Percentiles rank a stretch among this genome's conserved stretches.
These are phyloP conservation scores for Ogataea polymorpha DNA, from an alignment of 805 yeast species.

Conservation along the genomic window DNA sequence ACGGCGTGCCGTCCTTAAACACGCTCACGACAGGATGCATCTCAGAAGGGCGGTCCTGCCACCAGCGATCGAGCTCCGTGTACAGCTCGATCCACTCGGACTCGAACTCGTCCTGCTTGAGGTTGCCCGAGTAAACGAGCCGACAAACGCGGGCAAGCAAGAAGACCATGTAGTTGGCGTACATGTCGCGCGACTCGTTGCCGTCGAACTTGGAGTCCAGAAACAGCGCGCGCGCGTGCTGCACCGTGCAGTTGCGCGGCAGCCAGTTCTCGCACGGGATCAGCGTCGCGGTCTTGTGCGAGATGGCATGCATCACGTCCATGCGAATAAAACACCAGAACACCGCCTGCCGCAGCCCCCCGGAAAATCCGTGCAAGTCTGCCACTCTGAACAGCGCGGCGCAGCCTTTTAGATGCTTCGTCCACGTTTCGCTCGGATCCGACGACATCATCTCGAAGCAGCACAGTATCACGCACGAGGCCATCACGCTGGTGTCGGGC, in stretches of 20 bases:
- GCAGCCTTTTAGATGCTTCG: conserved; percentile 43
- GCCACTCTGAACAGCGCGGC: conserved; percentile 36
- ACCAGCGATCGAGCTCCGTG: conserved; percentile 38
- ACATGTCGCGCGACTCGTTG: conserved; percentile 28
- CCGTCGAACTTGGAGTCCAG: conserved; percentile 11
- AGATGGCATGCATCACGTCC: conserved; percentile 40
- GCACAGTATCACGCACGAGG: conserved; percentile 29
- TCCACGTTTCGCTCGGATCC: conserved; percentile 37
- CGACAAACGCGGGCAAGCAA: conserved; percentile 37
- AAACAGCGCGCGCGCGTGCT: conserved; percentile 26
- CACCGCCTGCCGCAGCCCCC: conserved; percentile 34
- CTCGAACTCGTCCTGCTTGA: conserved; percentile 28
- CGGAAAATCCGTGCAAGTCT: conserved; percentile 38
- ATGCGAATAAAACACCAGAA: conserved; percentile 44
- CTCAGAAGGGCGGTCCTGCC: conserved; percentile 30
- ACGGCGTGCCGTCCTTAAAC: conserved; percentile 30
- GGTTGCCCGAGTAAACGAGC: conserved; percentile 25
- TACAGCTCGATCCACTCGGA: conserved; percentile 37
- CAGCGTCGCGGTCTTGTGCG: conserved; percentile 38
- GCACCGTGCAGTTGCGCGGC: conserved; percentile 24
- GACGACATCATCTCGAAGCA: conserved; percentile 42
- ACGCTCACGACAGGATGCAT: conserved; percentile 31
- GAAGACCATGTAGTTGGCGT: conserved; percentile 41
- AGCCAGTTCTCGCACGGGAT: conserved; percentile 36
- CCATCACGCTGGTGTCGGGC: conserved; percentile 17